Evolutionary conservation across 257 asterid species (phyloP), one percentile per base, ranked within the genome.

Genomic region (Buddleja alternifolia): DNA sequence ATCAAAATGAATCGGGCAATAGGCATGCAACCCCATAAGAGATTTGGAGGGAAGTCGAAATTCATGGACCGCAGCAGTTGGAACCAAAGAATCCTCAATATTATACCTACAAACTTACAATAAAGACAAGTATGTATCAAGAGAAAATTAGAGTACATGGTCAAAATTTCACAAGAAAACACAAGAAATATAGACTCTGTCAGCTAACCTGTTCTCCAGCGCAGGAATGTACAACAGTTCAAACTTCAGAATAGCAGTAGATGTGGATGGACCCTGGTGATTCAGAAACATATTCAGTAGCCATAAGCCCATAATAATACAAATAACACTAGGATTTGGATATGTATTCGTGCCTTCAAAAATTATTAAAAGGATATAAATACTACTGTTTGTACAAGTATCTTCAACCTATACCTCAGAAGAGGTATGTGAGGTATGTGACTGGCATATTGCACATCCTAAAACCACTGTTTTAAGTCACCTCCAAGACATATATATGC

Each of bases 1-100:
- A 79, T 94, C 97, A 82, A 94, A 94, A 73, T 89, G 93, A 60
- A 94, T 95, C 0, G 97, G 99, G 79, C 99, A 94, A 69, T 91
- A 94, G 63, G 96, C 85, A 77, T 94, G 99, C 80, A 91, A 67
- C 57, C 99, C 99, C 75, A 85, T 69, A 79, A 94, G 97, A 55
- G 99, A 91, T 77, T 82, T 89, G 42, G 96, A 82, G 54, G 99
- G 90, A 66, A 94, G 88, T 23, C 99, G 96, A 73, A 94, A 94
- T 76, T 91, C 96, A 81, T 94, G 99, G 77, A 89, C 83, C 42
- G 99, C 97, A 52, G 93, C 96, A 77, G 96, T 56, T 64, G 83
- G 78, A 75, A 80, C 89, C 83, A 89, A 77, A 65, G 83, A 89
- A 65, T 86, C 84, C 72, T 79, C 90, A 68, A 87, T 71, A 74